Conservation (phyloP, 2,329 filamentous ascomycete species). For the Sporothrix dimorphospora region DNA sequence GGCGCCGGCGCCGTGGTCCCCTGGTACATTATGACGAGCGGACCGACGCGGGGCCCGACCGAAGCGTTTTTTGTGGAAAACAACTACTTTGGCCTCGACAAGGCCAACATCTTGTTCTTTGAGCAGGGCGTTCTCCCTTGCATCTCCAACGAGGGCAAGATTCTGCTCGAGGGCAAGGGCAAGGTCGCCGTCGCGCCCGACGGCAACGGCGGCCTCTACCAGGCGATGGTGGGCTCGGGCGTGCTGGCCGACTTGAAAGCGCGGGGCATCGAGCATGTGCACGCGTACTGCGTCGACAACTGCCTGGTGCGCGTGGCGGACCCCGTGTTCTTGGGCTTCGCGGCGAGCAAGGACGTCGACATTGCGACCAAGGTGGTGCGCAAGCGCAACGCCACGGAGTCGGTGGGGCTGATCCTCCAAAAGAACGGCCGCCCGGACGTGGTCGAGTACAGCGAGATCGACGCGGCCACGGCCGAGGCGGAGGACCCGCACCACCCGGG, state of each 20-base stretch:
- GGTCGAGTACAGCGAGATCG: slow-evolving; percentile 98
- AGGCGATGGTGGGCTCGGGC: slow-evolving; percentile 78
- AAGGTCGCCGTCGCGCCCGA: slow-evolving; percentile 94
- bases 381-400: slow-evolving; percentile 95
- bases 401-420: slow-evolving; percentile 88
- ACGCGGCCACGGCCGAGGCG: slow-evolving; percentile 84
- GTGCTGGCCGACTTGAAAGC: slow-evolving; percentile 86
- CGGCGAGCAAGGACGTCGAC: slow-evolving; percentile 83
- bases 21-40: slow-evolving; percentile 99
- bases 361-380: slow-evolving; percentile 99
- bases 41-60: slow-evolving; percentile 88
- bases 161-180: slow-evolving; percentile 85
- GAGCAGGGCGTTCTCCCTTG: slow-evolving; percentile 97
- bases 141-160: slow-evolving; percentile 97
- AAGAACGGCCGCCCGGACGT: slow-evolving; percentile 97
- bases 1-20: slow-evolving; percentile 64
- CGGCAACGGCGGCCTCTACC: slow-evolving; percentile 96
- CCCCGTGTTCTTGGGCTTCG: slow-evolving; percentile 92
- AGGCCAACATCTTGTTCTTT: slow-evolving; percentile 88
- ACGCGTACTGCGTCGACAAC: slow-evolving; percentile 98
- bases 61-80: slow-evolving; percentile 90
- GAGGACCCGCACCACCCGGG: slow-evolving; percentile 78
- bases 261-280: slow-evolving; percentile 90
- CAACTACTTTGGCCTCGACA: slow-evolving; percentile 84
- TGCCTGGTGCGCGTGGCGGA: slow-evolving; percentile 99